Percentiles rank a stretch among this genome's conserved stretches.
These are phyloP conservation scores for Apostasia shenzhenica DNA, from an alignment of 106 monocot species.

Conservation along the genomic window DNA sequence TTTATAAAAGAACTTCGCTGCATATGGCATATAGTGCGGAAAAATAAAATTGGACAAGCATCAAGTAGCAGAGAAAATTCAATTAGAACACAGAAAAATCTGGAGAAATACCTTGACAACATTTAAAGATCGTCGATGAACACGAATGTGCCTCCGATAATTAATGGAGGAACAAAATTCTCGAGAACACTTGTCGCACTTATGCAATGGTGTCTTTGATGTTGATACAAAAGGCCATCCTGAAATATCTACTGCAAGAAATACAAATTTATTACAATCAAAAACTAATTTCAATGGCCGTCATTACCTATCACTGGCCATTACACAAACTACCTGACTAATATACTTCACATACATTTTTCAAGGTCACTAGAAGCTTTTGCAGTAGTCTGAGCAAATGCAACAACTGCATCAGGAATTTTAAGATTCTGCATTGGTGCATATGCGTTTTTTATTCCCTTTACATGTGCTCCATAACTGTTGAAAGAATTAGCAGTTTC, in stretches of 20 bases:
- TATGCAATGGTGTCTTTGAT: slow-evolving; percentile 62
- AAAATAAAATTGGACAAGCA: no score
- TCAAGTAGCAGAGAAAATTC: neutral
- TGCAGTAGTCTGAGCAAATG: slow-evolving; percentile 74
- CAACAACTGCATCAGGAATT: slow-evolving; percentile 67
- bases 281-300: slow-evolving; percentile 9
- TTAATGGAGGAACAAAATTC: slow-evolving; percentile 85
- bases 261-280: slow-evolving; percentile 9
- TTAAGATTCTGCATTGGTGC: slow-evolving; percentile 38
- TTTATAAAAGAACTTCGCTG: no score
- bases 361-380: slow-evolving; percentile 74
- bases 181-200: slow-evolving; percentile 79
- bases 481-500: slow-evolving; percentile 27
- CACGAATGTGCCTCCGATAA: slow-evolving; percentile 71
- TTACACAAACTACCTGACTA: slow-evolving; percentile 64
- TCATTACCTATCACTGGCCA: slow-evolving; percentile 39
- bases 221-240: slow-evolving; percentile 85
- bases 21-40: neutral
- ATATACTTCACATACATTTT: slow-evolving; percentile 87
- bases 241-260: slow-evolving; percentile 51
- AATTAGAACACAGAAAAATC: neutral
- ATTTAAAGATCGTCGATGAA: slow-evolving; percentile 62
- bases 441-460: slow-evolving; percentile 28
- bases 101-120: slow-evolving; percentile 47
- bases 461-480: slow-evolving; percentile 16